Percentiles rank a stretch among this genome's conserved stretches.
These are phyloP conservation scores for Scenedesmus sp. DNA, from an alignment of 163 green algal genomes.

Conservation along the genomic window DNA sequence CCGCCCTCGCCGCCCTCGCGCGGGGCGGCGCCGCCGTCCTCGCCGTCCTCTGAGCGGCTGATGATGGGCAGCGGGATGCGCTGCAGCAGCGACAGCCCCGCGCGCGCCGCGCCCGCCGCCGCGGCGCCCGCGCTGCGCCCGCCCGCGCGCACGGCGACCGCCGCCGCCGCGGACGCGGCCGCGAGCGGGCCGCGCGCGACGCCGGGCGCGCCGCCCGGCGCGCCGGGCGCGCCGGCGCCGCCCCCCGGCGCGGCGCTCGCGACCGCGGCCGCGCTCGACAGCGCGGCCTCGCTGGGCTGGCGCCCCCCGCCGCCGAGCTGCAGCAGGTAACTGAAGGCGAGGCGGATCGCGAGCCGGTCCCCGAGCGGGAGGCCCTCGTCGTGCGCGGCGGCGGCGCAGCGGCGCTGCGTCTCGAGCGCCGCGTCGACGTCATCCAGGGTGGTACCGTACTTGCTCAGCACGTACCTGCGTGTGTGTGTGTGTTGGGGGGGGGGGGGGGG, in stretches of 20 bases:
- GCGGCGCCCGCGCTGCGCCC: not conserved
- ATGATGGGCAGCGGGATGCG: constrained; percentile 40
- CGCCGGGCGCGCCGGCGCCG: not conserved
- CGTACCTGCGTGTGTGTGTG: constrained; percentile 14
- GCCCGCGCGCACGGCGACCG: constrained; percentile 17
- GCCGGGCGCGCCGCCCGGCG: not conserved
- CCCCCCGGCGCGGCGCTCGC: not conserved
- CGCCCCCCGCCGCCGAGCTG: constrained; percentile 36
- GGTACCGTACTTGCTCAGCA: constrained; percentile 44
- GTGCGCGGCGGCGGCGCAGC: constrained; percentile 29
- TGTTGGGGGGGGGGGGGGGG: not conserved
- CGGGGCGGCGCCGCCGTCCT: no score
- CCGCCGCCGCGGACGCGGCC: not conserved
- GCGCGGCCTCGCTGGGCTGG: constrained; percentile 3
- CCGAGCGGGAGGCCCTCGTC: constrained; percentile 25
- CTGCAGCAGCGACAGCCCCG: constrained; percentile 25
- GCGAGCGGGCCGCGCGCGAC: not conserved
- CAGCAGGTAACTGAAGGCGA: constrained; percentile 46
- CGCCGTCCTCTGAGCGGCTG: not conserved
- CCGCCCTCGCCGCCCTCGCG: no score
- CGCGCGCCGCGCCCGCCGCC: not conserved
- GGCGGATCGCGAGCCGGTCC: constrained; percentile 41
- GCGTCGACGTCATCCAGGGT: constrained; percentile 45
- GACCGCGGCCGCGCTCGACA: constrained; percentile 12
- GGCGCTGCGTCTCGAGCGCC: constrained; percentile 24